A percentile compares a stretch with the other conserved stretches of the same genome.
phyloP scores from a whole-genome alignment of 176 grass and related monocot species.

The Echinochloa phyllopogon region DNA sequence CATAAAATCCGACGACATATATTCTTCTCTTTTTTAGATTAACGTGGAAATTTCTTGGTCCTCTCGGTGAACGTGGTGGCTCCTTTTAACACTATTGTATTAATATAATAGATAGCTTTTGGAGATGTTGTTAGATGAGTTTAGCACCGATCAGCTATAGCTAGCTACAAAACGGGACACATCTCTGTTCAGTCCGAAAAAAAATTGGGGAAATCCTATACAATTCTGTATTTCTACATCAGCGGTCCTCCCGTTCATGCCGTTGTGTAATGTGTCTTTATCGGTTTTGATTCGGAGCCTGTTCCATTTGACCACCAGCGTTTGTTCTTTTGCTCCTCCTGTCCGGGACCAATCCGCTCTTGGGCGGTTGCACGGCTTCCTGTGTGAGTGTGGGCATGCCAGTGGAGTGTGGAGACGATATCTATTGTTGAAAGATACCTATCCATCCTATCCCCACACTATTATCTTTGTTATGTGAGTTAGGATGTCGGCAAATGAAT shows the following conservation, averaged over 20 bases:
- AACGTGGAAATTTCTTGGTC: too few species aligned
- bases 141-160: not conserved
- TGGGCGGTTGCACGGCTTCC: conserved; percentile 10
- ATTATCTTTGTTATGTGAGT: not conserved
- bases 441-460: not conserved
- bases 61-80: too few species aligned
- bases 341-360: conserved; percentile 25
- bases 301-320: not conserved
- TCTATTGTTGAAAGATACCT: not conserved
- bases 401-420: not conserved
- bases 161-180: not conserved
- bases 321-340: conserved; percentile 6
- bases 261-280: not conserved
- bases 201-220: not conserved
- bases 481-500: not conserved
- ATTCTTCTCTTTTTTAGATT: too few species aligned
- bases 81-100: too few species aligned
- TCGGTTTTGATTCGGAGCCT: conserved; percentile 7
- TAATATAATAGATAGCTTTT: too few species aligned
- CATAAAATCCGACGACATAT: too few species aligned
- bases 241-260: not conserved
- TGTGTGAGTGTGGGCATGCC: not conserved
- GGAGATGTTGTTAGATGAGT: conserved; percentile 38
- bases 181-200: not conserved
- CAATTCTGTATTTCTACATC: not conserved